Evolutionary conservation across 768 basidiomycete genomes (phyloP), one percentile per base, ranked within the genome.

Genomic region (Naganishia vaughanmartiniae): DNA sequence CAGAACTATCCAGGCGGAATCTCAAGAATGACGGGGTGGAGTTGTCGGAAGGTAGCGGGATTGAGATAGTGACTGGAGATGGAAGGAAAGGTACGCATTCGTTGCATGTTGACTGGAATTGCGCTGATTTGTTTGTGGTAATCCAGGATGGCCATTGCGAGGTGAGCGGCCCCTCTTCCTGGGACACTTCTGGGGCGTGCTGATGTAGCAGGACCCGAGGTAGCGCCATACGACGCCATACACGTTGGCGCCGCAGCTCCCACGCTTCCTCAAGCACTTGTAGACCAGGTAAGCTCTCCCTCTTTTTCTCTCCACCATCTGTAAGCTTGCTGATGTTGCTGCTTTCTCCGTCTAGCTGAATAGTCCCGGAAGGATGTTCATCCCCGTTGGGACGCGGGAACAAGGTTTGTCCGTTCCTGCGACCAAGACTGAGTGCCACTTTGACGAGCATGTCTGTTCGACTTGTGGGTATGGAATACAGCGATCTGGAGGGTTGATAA

Each of bases 191-290:
- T n/a, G 26, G 26, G 24, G 21, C 14, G n/a, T 66, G 63, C 45
- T 54, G 42, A 51, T 60, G 19, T 33, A 34, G 36, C 33, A 26
- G 6, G 28, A n/a, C 21, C 51, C 4, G 31, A 28, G 24, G 2
- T 67, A 77, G 82, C 78, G 11, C 90, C 89, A 0, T 92, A 88
- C 77, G 86, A 92, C 72, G 89, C 87, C 0, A 96, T 97, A 60
- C 94, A 98, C 74, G 94, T 97, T 45, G 95, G 95, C 4, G 95
- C 95, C 0, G 94, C 95, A 0, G 88, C 94, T 0, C 89, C 91
- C 0, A 84, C 76, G 0, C 81, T 93, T 17, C 93, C 94, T 0
- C 79, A 85, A 26, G 80, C 84, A 0, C 85, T 98, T 0, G 80
- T 97, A 33, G 87, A 90, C 17, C 60, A 63, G 60, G 60, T 63